Percentiles rank a stretch among this genome's conserved stretches.
These are phyloP conservation scores for Chytridiales sp. DNA, from an alignment of 371 early-diverging fungal genomes.

Conservation along the genomic window DNA sequence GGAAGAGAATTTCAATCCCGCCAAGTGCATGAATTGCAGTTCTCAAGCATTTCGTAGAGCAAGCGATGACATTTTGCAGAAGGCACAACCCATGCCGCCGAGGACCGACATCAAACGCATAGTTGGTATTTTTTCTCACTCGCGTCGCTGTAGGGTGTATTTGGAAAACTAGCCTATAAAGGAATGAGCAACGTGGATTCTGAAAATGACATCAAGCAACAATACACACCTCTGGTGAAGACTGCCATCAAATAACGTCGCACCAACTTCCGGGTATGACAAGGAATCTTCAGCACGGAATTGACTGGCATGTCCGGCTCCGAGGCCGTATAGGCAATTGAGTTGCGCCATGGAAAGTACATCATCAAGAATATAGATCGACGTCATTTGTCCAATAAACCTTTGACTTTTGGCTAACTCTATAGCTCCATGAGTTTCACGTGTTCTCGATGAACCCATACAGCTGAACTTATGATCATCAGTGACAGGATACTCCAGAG, in stretches of 20 bases:
- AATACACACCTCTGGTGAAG: slow-evolving; percentile 15
- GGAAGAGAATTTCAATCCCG: slow-evolving; percentile 51
- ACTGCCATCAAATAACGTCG: slow-evolving; percentile 25
- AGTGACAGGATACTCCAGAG: slow-evolving; percentile 45
- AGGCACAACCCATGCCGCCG: slow-evolving; percentile 17
- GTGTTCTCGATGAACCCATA: slow-evolving; percentile 29
- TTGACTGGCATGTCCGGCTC: slow-evolving; percentile 37
- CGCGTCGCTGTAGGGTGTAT: slow-evolving; percentile 39
- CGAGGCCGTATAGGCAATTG: slow-evolving; percentile 25
- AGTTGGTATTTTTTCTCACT: slow-evolving; percentile 1
- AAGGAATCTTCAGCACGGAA: slow-evolving; percentile 30
- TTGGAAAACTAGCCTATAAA: slow-evolving; percentile 34
- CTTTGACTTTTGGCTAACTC: background rate
- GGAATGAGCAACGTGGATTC: background rate
- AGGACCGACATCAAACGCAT: slow-evolving; percentile 39
- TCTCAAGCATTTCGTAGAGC: slow-evolving; percentile 49
- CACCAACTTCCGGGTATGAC: slow-evolving; percentile 29
- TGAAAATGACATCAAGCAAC: background rate
- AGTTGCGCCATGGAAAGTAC: slow-evolving; percentile 19
- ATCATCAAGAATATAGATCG: slow-evolving; percentile 43
- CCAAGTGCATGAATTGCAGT: slow-evolving; percentile 54
- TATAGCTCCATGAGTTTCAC: background rate
- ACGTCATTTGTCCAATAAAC: slow-evolving; percentile 41
- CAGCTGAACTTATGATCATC: slow-evolving; percentile 21
- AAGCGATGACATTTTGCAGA: slow-evolving; percentile 35